phyloP scores from a whole-genome alignment of 75 land plant genomes.

The Sequoiadendron giganteum region DNA sequence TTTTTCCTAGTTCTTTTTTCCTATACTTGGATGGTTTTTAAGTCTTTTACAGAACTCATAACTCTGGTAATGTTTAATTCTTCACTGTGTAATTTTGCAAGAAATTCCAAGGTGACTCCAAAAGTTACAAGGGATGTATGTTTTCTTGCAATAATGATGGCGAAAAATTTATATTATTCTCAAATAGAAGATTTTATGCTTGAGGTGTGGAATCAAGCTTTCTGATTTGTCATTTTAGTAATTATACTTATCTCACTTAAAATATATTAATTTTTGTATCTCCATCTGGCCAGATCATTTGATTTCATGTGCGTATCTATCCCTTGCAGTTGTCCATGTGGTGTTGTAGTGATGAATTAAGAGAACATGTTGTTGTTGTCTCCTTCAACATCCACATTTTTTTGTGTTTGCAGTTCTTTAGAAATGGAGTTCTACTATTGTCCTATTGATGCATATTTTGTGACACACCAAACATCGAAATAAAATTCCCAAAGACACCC shows the following conservation, averaged over 20 bases:
- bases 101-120: constrained; percentile 96
- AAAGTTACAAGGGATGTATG: constrained; percentile 98
- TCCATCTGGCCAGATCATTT: not conserved
- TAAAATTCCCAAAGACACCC: too few relatives aligned
- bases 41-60: not conserved
- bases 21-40: not conserved
- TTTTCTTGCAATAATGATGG: constrained; percentile 92
- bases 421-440: too few relatives aligned
- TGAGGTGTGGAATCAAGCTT: constrained; percentile 51
- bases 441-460: too few relatives aligned
- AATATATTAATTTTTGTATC: not conserved
- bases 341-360: constrained; percentile 86
- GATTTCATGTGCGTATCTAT: constrained; percentile 7
- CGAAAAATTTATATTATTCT: constrained; percentile 80
- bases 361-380: constrained; percentile 23
- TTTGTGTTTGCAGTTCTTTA: too few relatives aligned
- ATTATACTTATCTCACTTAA: not conserved
- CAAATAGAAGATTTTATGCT: constrained; percentile 96
- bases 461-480: too few relatives aligned
- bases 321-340: constrained; percentile 84
- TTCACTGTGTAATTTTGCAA: constrained; percentile 27
- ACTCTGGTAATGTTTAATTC: not conserved
- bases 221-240: not conserved
- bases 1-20: not conserved
- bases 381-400: too few relatives aligned